phyloP scores from a whole-genome alignment of 1,284 basidiomycete genomes.

The Leccinum fuscescens region DNA sequence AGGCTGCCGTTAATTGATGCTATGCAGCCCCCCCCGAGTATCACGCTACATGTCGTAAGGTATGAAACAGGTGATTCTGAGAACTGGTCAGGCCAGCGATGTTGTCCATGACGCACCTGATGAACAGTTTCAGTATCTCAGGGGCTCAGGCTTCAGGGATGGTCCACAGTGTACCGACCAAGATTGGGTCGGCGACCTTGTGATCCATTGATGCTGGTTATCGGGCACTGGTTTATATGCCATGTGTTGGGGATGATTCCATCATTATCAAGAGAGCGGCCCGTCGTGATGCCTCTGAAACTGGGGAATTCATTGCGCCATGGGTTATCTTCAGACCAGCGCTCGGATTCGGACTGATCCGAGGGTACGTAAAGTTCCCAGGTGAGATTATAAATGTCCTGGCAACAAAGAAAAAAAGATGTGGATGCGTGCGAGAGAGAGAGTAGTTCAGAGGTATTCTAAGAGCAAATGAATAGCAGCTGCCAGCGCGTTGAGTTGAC shows the following conservation, averaged over 20 bases:
- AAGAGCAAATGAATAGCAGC: background rate
- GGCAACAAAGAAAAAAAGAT: background rate
- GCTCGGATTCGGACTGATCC: background rate
- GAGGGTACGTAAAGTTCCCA: background rate
- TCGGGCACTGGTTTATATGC: background rate
- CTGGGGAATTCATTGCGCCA: background rate
- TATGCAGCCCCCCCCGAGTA: background rate
- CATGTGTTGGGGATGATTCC: background rate
- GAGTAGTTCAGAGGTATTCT: background rate
- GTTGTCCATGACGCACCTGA: background rate
- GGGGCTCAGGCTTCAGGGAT: background rate
- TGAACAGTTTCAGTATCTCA: background rate
- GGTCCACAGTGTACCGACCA: background rate
- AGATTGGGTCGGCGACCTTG: background rate
- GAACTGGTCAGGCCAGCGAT: background rate
- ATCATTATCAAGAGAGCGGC: background rate
- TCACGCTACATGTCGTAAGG: constrained; percentile 13
- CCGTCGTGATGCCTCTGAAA: background rate
- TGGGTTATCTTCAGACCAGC: background rate
- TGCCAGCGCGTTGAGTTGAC: background rate
- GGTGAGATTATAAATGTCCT: background rate
- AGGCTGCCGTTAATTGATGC: background rate
- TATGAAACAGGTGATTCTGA: background rate
- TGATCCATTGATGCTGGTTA: constrained; percentile 3
- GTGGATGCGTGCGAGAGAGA: background rate